Conservation (phyloP, 2,329 filamentous ascomycete species). For the Sarocladiaceae sp. region DNA sequence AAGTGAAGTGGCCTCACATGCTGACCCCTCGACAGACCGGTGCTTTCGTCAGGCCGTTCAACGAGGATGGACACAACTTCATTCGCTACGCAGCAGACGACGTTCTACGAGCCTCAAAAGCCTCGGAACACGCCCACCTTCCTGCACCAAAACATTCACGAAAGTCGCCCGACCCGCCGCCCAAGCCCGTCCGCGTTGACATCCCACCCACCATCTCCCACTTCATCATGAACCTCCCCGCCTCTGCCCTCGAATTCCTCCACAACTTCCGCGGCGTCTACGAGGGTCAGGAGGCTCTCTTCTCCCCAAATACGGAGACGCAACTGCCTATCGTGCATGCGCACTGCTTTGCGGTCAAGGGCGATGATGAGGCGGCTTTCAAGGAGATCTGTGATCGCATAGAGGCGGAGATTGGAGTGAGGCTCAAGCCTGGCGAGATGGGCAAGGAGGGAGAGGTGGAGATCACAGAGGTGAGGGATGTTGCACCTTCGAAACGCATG, state of each 20-base stretch:
- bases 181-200: slow-evolving; percentile 33
- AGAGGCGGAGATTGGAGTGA: slow-evolving; percentile 32
- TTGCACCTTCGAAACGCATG: slow-evolving; percentile 92
- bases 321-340: slow-evolving; percentile 79
- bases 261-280: slow-evolving; percentile 65
- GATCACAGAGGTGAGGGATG: slow-evolving; percentile 71
- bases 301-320: slow-evolving; percentile 50
- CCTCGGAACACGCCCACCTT: slow-evolving; percentile 49
- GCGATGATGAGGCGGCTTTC: slow-evolving; percentile 62
- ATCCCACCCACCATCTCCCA: slow-evolving; percentile 77
- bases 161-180: slow-evolving; percentile 27
- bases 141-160: slow-evolving; percentile 32
- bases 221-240: slow-evolving; percentile 97
- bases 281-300: slow-evolving; percentile 59
- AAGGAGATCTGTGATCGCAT: slow-evolving; percentile 40
- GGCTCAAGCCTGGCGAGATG: slow-evolving; percentile 36
- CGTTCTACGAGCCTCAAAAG: slow-evolving; percentile 44
- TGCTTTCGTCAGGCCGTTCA: slow-evolving; percentile 70
- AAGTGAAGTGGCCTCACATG: neutral
- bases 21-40: slow-evolving; percentile 37
- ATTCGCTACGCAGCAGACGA: slow-evolving; percentile 63
- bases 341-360: slow-evolving; percentile 89
- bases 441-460: slow-evolving; percentile 42
- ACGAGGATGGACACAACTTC: slow-evolving; percentile 75
- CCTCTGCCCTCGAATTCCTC: slow-evolving; percentile 80